Evolutionary conservation across 257 asterid species (phyloP).

Genomic region (Solanum dulcamara): DNA sequence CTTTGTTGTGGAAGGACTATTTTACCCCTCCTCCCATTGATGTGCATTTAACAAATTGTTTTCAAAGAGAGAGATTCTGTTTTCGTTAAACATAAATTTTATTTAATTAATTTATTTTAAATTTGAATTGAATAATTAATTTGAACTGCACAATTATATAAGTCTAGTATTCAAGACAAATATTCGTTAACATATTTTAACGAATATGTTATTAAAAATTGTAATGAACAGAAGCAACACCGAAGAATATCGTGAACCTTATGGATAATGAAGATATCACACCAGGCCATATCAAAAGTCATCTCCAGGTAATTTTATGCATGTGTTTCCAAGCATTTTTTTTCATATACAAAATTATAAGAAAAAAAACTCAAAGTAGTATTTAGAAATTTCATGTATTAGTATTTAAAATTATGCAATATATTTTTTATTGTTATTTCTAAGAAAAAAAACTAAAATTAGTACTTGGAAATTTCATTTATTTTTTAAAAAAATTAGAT

Average conservation of each 20-base stretch:
- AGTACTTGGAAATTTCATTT: too few species aligned
- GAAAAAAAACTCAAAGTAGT: too few species aligned
- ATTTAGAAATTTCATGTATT: too few species aligned
- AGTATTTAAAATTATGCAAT: too few species aligned
- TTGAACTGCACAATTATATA: background rate
- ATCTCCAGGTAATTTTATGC: constrained; percentile 6
- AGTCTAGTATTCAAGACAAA: background rate
- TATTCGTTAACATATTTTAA: background rate
- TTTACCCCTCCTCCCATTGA: background rate
- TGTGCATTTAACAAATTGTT: too few species aligned
- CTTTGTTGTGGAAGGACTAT: background rate
- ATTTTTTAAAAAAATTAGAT: too few species aligned
- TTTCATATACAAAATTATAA: too few species aligned
- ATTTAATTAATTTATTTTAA: background rate
- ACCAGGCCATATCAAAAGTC: constrained; percentile 6
- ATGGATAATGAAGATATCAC: constrained; percentile 2
- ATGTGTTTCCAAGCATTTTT: background rate
- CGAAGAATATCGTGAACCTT: background rate
- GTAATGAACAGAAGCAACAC: constrained; percentile 7
- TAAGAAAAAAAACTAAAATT: too few species aligned
- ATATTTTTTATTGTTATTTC: too few species aligned
- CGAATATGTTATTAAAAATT: background rate
- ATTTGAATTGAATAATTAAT: too few species aligned
- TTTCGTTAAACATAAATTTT: background rate
- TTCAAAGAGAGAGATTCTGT: background rate